Conservation (phyloP, 176 grass and related monocot genomes). For the Pharus latifolius region DNA sequence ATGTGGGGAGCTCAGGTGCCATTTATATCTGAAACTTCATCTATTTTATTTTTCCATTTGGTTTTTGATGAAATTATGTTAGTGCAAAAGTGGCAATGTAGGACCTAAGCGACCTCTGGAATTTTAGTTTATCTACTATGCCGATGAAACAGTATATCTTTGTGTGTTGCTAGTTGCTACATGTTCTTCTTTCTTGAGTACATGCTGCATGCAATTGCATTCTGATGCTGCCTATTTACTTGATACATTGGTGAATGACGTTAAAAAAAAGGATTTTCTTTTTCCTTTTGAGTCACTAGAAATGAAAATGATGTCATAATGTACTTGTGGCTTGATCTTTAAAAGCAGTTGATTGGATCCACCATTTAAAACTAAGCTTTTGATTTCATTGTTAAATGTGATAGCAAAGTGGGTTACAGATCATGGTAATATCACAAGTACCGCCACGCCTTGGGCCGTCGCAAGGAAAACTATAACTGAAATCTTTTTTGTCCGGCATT, state of each 20-base stretch:
- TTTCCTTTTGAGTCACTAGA: no score
- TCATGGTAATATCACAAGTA: no score
- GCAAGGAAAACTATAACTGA: no score
- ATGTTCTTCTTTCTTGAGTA: neutral
- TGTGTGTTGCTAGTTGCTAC: no score
- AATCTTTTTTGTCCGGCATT: no score
- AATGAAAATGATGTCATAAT: neutral
- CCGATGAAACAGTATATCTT: no score
- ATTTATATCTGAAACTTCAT: neutral
- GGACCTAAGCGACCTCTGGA: neutral
- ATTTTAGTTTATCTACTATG: neutral
- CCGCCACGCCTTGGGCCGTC: no score
- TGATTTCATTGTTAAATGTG: neutral
- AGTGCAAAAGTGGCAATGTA: neutral
- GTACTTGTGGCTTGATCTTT: neutral
- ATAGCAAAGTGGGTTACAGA: neutral
- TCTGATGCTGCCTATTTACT: no score
- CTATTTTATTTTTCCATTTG: neutral
- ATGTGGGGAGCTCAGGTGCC: constrained; percentile 97
- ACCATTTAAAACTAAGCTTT: neutral
- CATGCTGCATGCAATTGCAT: neutral
- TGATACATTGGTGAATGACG: no score
- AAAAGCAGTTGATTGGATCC: neutral
- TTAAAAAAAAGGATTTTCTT: neutral
- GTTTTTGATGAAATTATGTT: neutral